phyloP scores from a whole-genome alignment of 2,329 filamentous ascomycete species.

The Rhynchosporium graminicola region DNA sequence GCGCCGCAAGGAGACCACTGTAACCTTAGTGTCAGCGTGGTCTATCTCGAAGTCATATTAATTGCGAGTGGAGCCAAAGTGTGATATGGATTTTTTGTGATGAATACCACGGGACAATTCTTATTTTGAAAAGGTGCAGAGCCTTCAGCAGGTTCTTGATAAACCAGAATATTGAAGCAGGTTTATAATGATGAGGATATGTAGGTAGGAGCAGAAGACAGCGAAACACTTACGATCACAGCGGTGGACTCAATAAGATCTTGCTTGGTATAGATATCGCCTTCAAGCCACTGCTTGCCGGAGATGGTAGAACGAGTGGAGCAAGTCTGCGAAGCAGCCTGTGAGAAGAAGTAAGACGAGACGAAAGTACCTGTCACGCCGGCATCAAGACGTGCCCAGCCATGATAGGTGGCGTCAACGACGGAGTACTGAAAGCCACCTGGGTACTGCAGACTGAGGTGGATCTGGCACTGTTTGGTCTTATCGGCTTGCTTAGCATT shows the following conservation, averaged over 20 bases:
- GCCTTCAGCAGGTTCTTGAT: not conserved
- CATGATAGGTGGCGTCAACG: conserved; percentile 30
- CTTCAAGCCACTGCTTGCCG: conserved; percentile 23
- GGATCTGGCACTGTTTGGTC: conserved; percentile 31
- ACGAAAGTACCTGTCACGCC: conserved; percentile 29
- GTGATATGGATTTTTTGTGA: not conserved
- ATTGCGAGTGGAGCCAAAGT: not conserved
- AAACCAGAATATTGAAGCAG: not conserved
- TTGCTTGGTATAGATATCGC: conserved; percentile 30
- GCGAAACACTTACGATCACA: conserved; percentile 17
- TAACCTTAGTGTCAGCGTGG: not conserved
- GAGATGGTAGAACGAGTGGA: conserved; percentile 28
- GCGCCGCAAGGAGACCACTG: conserved; percentile 29
- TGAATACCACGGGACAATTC: conserved; percentile 5
- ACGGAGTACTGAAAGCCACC: conserved; percentile 32
- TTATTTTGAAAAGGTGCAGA: not conserved
- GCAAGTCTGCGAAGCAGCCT: conserved; percentile 28
- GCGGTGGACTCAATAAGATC: conserved; percentile 27
- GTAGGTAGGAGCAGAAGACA: not conserved
- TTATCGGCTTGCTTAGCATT: conserved; percentile 25
- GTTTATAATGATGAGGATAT: not conserved
- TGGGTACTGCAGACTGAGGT: conserved; percentile 29
- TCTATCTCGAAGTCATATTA: not conserved
- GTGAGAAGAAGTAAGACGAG: conserved; percentile 32
- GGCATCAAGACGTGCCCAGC: conserved; percentile 28